Evolutionary conservation across 441 rosid species (phyloP).

Genomic region (Gossypium lobatum): DNA sequence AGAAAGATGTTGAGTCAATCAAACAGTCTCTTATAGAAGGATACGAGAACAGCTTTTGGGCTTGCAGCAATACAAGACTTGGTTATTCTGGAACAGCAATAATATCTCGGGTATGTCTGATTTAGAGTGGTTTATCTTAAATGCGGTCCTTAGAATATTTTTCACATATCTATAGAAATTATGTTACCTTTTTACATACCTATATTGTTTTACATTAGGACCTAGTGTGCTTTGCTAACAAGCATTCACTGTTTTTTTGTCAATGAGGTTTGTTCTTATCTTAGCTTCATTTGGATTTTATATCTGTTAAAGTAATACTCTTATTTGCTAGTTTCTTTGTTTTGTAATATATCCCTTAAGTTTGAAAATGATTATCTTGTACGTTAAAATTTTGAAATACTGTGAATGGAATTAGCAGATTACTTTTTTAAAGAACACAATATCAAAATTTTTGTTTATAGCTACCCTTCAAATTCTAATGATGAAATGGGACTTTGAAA

Average conservation of each 20-base stretch:
- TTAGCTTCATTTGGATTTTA: background rate
- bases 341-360: constrained; percentile 7
- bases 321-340: background rate
- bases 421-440: background rate
- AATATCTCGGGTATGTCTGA: constrained; percentile 70
- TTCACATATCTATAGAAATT: background rate
- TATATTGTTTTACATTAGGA: constrained; percentile 3
- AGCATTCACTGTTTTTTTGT: background rate
- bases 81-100: constrained; percentile 96
- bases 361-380: background rate
- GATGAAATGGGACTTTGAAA: constrained; percentile 3
- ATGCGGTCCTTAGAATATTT: background rate
- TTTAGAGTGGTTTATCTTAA: background rate
- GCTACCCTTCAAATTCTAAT: background rate
- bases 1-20: constrained; percentile 74
- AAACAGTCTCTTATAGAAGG: constrained; percentile 64
- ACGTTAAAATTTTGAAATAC: background rate
- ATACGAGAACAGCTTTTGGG: constrained; percentile 81
- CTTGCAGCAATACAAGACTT: constrained; percentile 80
- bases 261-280: background rate
- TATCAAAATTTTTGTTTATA: background rate
- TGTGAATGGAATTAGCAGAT: background rate
- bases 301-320: background rate
- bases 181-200: background rate
- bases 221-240: background rate